Conservation (phyloP, 352 stramenopile genomes). For the Phytophthora kernoviae region DNA sequence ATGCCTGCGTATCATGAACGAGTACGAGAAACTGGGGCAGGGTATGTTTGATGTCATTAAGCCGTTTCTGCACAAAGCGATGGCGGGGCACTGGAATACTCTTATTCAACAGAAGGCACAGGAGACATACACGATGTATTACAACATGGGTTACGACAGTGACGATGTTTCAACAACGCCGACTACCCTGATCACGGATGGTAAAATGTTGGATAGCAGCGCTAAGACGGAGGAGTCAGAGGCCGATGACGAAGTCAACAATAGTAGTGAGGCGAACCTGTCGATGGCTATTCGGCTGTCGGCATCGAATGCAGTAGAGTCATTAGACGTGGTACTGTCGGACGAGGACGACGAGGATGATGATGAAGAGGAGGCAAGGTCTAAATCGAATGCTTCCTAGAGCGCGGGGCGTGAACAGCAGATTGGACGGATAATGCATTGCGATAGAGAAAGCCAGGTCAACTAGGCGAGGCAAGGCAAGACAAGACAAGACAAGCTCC, state of each 20-base stretch:
- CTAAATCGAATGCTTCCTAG: slow-evolving; percentile 37
- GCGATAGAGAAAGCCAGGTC: slow-evolving; percentile 42
- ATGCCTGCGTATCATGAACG: slow-evolving; percentile 89
- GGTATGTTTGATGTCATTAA: slow-evolving; percentile 87
- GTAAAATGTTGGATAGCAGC: slow-evolving; percentile 53
- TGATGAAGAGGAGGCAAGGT: slow-evolving; percentile 7
- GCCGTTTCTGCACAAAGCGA: slow-evolving; percentile 59
- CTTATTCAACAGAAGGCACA: slow-evolving; percentile 87
- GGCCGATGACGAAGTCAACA: slow-evolving; percentile 46
- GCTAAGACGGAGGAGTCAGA: slow-evolving; percentile 66
- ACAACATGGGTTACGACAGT: slow-evolving; percentile 90
- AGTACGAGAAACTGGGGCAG: slow-evolving; percentile 88
- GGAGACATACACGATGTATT: slow-evolving; percentile 88
- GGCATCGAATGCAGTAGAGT: slow-evolving; percentile 40
- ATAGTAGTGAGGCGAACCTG: slow-evolving; percentile 33
- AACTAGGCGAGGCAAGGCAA: slow-evolving; percentile 27
- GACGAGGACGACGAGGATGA: slow-evolving; percentile 50
- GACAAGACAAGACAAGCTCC: slow-evolving; percentile 17
- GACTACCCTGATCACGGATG: slow-evolving; percentile 31
- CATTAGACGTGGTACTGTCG: slow-evolving; percentile 51
- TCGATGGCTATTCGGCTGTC: slow-evolving; percentile 39
- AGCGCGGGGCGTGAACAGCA: slow-evolving; percentile 9
- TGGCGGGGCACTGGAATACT: slow-evolving; percentile 76
- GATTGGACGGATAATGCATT: slow-evolving; percentile 34
- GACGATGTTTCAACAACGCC: slow-evolving; percentile 51